Percentiles rank a stretch among this genome's conserved stretches.
Evolutionary conservation across 257 asterid species (phyloP).

Genomic region (Solanum paucissectum): DNA sequence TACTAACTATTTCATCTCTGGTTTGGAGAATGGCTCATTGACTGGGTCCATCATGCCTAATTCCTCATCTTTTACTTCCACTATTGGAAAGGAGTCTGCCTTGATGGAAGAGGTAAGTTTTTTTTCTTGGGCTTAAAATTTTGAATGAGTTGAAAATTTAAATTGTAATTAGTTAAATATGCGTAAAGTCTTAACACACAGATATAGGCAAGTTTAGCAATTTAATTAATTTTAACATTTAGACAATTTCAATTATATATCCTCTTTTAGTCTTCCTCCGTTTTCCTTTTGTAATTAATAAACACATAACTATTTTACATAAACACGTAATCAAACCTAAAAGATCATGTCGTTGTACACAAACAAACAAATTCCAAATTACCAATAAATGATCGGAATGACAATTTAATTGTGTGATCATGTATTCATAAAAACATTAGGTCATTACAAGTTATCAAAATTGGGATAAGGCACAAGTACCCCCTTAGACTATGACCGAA

Average conservation of each 20-base stretch:
- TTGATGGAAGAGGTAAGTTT: slow-evolving; percentile 70
- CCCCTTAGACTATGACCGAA: background rate
- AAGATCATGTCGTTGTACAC: background rate
- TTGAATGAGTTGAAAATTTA: slow-evolving; percentile 13
- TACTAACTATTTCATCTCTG: slow-evolving; percentile 70
- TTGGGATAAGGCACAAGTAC: background rate
- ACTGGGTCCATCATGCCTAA: slow-evolving; percentile 61
- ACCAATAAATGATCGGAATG: background rate
- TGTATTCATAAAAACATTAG: background rate
- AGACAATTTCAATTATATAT: background rate
- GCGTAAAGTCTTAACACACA: slow-evolving; percentile 47
- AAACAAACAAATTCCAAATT: background rate
- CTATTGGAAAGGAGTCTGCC: slow-evolving; percentile 54
- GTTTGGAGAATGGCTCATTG: slow-evolving; percentile 72
- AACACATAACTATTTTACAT: background rate
- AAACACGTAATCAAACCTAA: background rate
- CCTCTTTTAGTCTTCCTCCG: background rate
- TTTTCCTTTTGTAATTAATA: background rate
- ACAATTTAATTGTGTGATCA: background rate
- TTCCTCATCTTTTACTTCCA: slow-evolving; percentile 63
- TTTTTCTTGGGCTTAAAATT: background rate
- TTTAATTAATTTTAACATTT: background rate
- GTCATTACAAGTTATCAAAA: background rate
- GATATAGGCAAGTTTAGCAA: background rate
- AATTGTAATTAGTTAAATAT: slow-evolving; percentile 59